Conservation (phyloP, 257 asterid species). For the Solanum virginianum region DNA sequence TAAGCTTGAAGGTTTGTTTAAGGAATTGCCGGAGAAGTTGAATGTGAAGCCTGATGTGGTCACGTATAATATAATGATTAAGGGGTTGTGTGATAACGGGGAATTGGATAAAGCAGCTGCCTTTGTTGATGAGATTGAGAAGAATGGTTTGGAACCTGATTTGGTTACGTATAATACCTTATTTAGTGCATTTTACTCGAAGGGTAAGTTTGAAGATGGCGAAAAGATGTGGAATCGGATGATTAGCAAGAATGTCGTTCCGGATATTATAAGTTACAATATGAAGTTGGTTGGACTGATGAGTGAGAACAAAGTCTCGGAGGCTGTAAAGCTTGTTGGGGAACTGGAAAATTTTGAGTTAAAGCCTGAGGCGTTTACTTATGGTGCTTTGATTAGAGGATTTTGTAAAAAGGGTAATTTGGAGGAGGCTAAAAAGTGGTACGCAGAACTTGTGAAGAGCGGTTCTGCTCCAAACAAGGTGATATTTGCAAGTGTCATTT, state of each 20-base stretch:
- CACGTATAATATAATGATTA: constrained; percentile 28
- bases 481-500: constrained; percentile 5
- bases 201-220: constrained; percentile 20
- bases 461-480: constrained; percentile 13
- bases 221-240: constrained; percentile 28
- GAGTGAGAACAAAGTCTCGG: constrained; percentile 7
- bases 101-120: constrained; percentile 4
- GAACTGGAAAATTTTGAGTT: constrained; percentile 16
- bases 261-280: constrained; percentile 24
- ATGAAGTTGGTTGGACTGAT: constrained; percentile 23
- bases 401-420: constrained; percentile 14
- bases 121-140: constrained; percentile 18
- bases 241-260: constrained; percentile 11
- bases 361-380: constrained; percentile 26
- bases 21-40: constrained; percentile 19
- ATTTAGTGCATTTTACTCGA: constrained; percentile 14
- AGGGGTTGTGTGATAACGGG: constrained; percentile 28
- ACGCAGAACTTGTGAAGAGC: constrained; percentile 6
- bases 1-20: constrained; percentile 11
- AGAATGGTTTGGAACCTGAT: constrained; percentile 16
- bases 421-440: constrained; percentile 33
- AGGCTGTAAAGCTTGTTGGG: constrained; percentile 14
- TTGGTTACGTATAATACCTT: constrained; percentile 28
- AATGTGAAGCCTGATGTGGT: constrained; percentile 18
- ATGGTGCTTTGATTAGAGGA: constrained; percentile 21